phyloP scores from a whole-genome alignment of 2,329 filamentous ascomycete genomes.

The Hypoxylon sp. region DNA sequence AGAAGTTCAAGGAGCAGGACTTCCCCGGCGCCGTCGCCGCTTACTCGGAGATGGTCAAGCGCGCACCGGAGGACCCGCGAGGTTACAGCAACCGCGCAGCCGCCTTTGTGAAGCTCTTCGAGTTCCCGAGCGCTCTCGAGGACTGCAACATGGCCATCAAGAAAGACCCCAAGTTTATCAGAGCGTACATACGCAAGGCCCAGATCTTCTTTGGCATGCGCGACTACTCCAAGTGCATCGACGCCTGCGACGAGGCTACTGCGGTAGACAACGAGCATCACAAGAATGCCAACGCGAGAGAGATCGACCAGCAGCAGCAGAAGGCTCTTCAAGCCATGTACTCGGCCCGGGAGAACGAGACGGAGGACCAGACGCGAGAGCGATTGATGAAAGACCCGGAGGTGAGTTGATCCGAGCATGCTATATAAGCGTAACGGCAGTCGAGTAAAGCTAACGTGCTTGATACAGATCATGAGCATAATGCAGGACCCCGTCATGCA shows the following conservation, averaged over 20 bases:
- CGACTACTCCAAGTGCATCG: conserved; percentile 94
- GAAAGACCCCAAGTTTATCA: conserved; percentile 90
- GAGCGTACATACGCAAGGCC: conserved; percentile 95
- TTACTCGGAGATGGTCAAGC: conserved; percentile 97
- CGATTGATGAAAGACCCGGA: conserved; percentile 90
- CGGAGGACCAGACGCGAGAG: conserved; percentile 93
- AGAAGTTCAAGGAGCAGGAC: conserved; percentile 96
- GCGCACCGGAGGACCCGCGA: conserved; percentile 87
- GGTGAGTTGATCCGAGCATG: conserved; percentile 60
- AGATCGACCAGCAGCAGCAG: conserved; percentile 93
- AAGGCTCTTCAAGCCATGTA: conserved; percentile 94
- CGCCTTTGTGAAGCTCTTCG: conserved; percentile 94
- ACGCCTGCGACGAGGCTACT: conserved; percentile 83
- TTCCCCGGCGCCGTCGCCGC: conserved; percentile 95
- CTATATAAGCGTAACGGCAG: too few relatives aligned
- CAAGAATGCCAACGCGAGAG: conserved; percentile 79
- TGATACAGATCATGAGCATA: conserved; percentile 78
- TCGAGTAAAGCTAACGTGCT: conserved; percentile 10
- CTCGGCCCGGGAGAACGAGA: conserved; percentile 88
- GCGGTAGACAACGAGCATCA: conserved; percentile 75
- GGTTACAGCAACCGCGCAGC: conserved; percentile 98
- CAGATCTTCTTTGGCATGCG: conserved; percentile 97
- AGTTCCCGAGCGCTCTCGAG: conserved; percentile 90
- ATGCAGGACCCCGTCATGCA: conserved; percentile 98
- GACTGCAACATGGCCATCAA: conserved; percentile 94